Evolutionary conservation across 2,329 filamentous ascomycete genomes (phyloP).

Genomic region (Penicillium sp.): DNA sequence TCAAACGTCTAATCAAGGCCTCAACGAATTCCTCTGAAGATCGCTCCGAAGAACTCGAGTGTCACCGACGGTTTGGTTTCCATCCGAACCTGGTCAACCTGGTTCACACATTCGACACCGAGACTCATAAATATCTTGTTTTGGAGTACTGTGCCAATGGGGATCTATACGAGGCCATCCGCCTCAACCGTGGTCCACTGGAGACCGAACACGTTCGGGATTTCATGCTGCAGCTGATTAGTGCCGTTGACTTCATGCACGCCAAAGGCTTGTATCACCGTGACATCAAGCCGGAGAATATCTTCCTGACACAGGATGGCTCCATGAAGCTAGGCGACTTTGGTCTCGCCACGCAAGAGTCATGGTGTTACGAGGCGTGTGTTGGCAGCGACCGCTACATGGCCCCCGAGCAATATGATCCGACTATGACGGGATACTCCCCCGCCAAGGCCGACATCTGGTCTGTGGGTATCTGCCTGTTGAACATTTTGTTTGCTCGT

Average conservation of each 20-base stretch:
- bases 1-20: constrained; percentile 93
- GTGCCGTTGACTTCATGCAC: constrained; percentile 87
- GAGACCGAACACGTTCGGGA: constrained; percentile 95
- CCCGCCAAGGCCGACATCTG: constrained; percentile 92
- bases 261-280: constrained; percentile 88
- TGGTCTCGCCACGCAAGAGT: constrained; percentile 82
- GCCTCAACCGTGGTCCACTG: constrained; percentile 78
- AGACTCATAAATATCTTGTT: constrained; percentile 84
- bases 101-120: constrained; percentile 85
- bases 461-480: constrained; percentile 93
- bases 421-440: constrained; percentile 80
- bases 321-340: constrained; percentile 97
- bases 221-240: constrained; percentile 93
- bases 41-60: constrained; percentile 58
- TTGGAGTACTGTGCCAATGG: constrained; percentile 94
- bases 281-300: constrained; percentile 99
- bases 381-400: constrained; percentile 99
- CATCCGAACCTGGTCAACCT: constrained; percentile 95
- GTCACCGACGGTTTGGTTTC: constrained; percentile 73
- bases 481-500: constrained; percentile 94
- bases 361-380: constrained; percentile 87
- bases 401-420: constrained; percentile 97
- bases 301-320: constrained; percentile 83
- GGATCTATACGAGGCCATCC: constrained; percentile 96
- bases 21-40: constrained; percentile 69